Conservation (phyloP, 441 rosid species). For the Populus tomentosa region DNA sequence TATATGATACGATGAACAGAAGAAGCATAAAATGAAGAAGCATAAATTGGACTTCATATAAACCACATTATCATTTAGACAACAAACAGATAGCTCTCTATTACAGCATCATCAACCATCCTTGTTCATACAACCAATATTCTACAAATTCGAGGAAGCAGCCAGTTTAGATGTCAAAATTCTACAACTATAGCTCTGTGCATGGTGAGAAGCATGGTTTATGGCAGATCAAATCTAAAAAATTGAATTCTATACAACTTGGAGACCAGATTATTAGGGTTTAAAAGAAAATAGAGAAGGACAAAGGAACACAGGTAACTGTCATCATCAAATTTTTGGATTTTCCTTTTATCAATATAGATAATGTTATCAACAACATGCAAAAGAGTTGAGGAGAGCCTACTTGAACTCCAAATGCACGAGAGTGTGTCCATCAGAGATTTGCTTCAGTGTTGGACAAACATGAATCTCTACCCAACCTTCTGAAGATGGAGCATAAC, state of each 20-base stretch:
- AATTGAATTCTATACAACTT: neutral
- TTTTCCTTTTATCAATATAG: neutral
- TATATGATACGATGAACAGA: neutral
- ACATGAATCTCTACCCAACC: slow-evolving; percentile 96
- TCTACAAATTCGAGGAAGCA: neutral
- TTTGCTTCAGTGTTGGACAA: slow-evolving; percentile 54
- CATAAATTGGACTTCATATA: neutral
- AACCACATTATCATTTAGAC: neutral
- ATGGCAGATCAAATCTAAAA: neutral
- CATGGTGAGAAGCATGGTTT: neutral
- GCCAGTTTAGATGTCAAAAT: neutral
- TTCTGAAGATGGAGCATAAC: slow-evolving; percentile 62
- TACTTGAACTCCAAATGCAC: slow-evolving; percentile 79
- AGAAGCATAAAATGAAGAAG: neutral
- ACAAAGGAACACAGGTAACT: neutral
- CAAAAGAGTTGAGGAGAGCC: neutral
- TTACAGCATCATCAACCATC: neutral
- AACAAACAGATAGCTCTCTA: neutral
- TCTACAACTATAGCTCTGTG: neutral
- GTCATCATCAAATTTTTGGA: neutral
- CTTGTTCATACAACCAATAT: neutral
- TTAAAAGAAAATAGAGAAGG: neutral
- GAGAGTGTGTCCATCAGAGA: slow-evolving; percentile 42
- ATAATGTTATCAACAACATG: neutral
- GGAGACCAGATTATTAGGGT: neutral